Evolutionary conservation across 2,329 filamentous ascomycete genomes (phyloP), one percentile per base, ranked within the genome.

Genomic region (Nakataea oryzae): DNA sequence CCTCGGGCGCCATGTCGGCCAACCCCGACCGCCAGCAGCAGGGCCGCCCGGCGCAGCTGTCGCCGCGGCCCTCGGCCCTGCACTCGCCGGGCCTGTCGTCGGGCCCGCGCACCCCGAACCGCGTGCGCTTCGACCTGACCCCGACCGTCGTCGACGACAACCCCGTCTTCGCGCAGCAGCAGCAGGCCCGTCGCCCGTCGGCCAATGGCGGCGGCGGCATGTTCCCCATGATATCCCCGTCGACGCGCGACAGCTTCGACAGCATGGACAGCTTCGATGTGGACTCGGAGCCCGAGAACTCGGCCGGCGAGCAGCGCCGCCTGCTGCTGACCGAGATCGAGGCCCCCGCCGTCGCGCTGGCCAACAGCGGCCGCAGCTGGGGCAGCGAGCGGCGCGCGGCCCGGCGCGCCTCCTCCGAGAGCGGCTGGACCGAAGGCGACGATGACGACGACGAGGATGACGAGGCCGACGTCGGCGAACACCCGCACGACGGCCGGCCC

Each of bases 261-360:
- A 65, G 65, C 60, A 65, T 68, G 61, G 70, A 68, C 64, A 67
- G 65, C 64, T 70, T 73, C 66, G 71, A 73, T 66, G 59, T 71
- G 30, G 69, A 70, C 63, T 41, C 61, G 58, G 63, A 62, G 57
- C 62, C 63, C 61, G 74, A 77, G 58, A 72, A 74, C 59, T 70
- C 54, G 29, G 59, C 29, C 2, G 54, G 47, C 58, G 63, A 79
- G 65, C 77, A 24, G 79, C 78, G 34, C 75, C 70, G 87, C 81
- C 67, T 89, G 79, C 64, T 87, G 63, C 80, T 96, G 65, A 95
- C 90, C 9, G 86, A 87, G 65, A 91, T 96, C 65, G 89, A 95
- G 74, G 90, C 90, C 0, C 92, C 93, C 1, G 89, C 88, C 64
- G 86, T 84, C 21, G 70, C 90, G 13, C 76, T 96, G 58, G 90